phyloP scores from a whole-genome alignment of 306 rosid genomes.

The Alnus rubra region DNA sequence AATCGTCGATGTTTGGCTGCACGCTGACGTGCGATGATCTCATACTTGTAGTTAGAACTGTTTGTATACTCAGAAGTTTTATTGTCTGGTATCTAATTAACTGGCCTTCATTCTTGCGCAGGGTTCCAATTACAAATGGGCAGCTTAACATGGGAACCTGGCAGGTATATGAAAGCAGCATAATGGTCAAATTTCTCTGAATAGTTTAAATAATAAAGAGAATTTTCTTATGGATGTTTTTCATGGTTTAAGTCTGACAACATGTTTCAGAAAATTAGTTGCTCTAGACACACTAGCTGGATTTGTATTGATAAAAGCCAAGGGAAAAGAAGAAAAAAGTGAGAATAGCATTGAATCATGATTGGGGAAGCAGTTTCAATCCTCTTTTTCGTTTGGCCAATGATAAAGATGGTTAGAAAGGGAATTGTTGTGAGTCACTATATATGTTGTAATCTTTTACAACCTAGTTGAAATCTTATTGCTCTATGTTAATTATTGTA shows the following conservation, averaged over 20 bases:
- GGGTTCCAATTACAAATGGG: slow-evolving; percentile 90
- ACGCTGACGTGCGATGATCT: slow-evolving; percentile 59
- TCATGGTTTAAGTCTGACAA: background rate
- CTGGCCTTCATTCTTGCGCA: slow-evolving; percentile 36
- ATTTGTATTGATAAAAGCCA: background rate
- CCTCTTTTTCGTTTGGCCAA: background rate
- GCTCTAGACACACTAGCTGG: background rate
- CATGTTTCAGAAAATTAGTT: background rate
- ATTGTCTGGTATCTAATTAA: slow-evolving; percentile 1
- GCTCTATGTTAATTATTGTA: background rate
- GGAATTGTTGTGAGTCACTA: background rate
- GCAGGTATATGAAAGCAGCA: slow-evolving; percentile 61
- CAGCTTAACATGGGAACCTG: slow-evolving; percentile 96
- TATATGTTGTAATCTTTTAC: background rate
- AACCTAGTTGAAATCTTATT: background rate
- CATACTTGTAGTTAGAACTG: slow-evolving; percentile 19
- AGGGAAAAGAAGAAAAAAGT: background rate
- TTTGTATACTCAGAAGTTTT: slow-evolving; percentile 23
- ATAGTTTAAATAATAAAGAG: slow-evolving; percentile 1
- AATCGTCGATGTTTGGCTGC: slow-evolving; percentile 95
- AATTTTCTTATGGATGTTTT: slow-evolving; percentile 2
- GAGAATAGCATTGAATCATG: background rate
- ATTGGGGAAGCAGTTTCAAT: background rate
- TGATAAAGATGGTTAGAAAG: background rate
- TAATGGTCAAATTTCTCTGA: slow-evolving; percentile 13